phyloP scores from a whole-genome alignment of 2,329 filamentous ascomycete species.

The Didymella glomerata region DNA sequence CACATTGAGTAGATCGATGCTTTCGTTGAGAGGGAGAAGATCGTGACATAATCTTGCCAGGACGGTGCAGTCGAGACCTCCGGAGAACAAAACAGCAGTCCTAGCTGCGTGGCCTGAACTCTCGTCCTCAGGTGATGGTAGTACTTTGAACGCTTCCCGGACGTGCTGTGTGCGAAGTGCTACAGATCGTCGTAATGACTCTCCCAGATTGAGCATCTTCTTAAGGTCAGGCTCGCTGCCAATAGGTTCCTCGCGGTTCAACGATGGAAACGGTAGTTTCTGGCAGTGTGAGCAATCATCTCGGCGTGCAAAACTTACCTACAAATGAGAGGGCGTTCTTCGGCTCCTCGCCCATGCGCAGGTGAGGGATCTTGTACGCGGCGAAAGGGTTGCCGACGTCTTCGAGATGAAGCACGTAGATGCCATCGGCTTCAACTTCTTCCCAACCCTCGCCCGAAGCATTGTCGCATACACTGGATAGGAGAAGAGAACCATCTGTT shows the following conservation, averaged over 20 bases:
- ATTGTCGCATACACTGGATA: conserved; percentile 51
- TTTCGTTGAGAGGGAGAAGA: conserved; percentile 71
- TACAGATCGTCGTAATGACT: conserved; percentile 68
- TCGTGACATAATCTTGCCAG: conserved; percentile 83
- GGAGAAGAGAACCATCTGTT: conserved; percentile 51
- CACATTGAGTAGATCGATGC: conserved; percentile 90
- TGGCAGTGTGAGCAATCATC: conserved; percentile 37
- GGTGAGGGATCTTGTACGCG: conserved; percentile 35
- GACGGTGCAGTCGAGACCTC: conserved; percentile 90
- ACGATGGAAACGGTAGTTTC: conserved; percentile 55
- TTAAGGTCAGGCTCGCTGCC: conserved; percentile 24
- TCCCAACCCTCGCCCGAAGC: conserved; percentile 63
- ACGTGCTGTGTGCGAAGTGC: conserved; percentile 60
- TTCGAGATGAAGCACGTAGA: conserved; percentile 72
- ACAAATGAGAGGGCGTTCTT: conserved; percentile 37
- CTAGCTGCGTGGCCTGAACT: conserved; percentile 51
- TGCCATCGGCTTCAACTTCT: conserved; percentile 85
- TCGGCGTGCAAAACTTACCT: conserved; percentile 38
- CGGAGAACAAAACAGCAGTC: conserved; percentile 88
- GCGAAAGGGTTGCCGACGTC: background rate
- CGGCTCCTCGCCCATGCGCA: conserved; percentile 22
- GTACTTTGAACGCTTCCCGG: conserved; percentile 31
- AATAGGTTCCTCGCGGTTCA: conserved; percentile 49
- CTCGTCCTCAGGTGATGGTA: background rate
- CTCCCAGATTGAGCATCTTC: conserved; percentile 61